A percentile compares a stretch with the other conserved stretches of the same genome.
Conservation (phyloP, 352 stramenopile genomes). For the Pythium apleroticum region DNA sequence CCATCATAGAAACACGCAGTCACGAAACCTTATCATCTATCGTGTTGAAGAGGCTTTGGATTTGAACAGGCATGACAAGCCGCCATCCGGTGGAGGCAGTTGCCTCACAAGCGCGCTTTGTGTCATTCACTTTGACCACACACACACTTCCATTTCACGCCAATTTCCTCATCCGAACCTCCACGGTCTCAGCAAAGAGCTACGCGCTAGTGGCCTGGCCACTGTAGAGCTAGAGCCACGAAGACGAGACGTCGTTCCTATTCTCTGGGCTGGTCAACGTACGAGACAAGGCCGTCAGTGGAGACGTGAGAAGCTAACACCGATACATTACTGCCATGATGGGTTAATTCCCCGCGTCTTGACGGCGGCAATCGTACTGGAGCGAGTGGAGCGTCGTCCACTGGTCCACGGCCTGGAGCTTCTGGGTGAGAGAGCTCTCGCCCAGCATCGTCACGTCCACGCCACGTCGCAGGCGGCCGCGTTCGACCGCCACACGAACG, state of each 20-base stretch:
- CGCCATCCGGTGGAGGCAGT: no score
- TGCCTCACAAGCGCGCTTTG: no score
- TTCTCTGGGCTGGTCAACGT: no score
- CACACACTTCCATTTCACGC: no score
- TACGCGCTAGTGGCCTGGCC: no score
- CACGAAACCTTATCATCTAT: background rate
- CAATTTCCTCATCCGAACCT: no score
- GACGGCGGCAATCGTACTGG: constrained; percentile 8
- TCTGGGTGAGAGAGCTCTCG: constrained; percentile 8
- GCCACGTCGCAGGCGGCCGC: constrained; percentile 2
- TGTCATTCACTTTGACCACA: no score
- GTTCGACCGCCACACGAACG: constrained; percentile 9
- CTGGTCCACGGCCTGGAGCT: constrained; percentile 14
- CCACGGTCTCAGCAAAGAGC: no score
- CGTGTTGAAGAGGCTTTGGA: background rate
- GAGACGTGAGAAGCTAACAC: no score
- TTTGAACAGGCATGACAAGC: background rate
- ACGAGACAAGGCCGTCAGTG: no score
- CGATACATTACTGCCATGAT: background rate
- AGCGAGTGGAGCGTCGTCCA: constrained; percentile 14
- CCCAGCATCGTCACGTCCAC: constrained; percentile 8
- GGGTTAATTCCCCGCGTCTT: background rate
- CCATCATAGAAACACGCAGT: background rate
- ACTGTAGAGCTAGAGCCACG: no score
- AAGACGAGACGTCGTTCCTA: no score